Evolutionary conservation across 2,329 filamentous ascomycete species (phyloP).

Genomic region (Chrysosporium queenslandicum): DNA sequence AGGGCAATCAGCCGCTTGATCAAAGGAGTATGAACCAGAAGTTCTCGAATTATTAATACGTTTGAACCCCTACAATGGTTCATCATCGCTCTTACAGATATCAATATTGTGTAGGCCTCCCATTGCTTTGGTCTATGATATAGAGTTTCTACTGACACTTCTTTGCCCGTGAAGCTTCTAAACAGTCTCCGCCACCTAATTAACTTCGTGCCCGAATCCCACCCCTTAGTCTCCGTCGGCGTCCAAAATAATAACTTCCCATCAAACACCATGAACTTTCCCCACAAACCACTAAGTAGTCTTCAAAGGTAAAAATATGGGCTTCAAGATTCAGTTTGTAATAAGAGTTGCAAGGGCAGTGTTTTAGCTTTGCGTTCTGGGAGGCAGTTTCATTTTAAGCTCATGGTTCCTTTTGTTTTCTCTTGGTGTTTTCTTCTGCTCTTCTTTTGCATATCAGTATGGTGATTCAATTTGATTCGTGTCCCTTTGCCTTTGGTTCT

Average conservation of each 20-base stretch:
- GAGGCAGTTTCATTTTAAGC: background rate
- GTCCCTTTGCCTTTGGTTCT: background rate
- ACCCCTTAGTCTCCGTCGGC: background rate
- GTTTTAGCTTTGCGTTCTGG: background rate
- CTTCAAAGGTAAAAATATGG: background rate
- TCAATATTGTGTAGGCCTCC: background rate
- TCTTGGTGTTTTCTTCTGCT: background rate
- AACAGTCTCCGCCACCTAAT: background rate
- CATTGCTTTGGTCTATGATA: background rate
- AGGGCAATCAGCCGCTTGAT: slow-evolving; percentile 21
- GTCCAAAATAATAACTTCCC: background rate
- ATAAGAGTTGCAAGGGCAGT: background rate
- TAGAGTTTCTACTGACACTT: background rate
- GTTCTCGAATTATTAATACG: background rate
- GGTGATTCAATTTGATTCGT: background rate
- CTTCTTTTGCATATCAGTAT: background rate
- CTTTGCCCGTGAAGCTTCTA: background rate
- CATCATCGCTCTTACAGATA: background rate
- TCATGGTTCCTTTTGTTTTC: background rate
- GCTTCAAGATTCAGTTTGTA: background rate
- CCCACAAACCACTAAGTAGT: background rate
- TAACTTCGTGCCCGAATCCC: background rate
- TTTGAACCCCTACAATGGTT: background rate
- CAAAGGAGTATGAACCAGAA: slow-evolving; percentile 9
- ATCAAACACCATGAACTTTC: background rate